Base-by-base conservation (phyloP, 148 eudicot genomes). In the Vaccinium darrowii region DNA sequence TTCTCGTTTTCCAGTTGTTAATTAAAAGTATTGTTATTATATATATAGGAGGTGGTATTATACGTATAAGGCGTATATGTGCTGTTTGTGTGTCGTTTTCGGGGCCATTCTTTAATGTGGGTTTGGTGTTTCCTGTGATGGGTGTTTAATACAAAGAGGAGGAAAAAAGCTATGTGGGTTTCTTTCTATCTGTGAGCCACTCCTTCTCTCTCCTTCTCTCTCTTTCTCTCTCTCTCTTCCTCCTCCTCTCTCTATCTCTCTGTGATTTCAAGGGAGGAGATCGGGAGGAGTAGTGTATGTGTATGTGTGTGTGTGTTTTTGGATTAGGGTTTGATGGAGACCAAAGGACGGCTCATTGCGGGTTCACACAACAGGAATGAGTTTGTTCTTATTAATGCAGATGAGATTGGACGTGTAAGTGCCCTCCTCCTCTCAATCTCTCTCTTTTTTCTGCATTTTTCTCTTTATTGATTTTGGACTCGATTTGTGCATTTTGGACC, bases 291-390 rank as follows among this genome's bases (percentile, higher is more conserved):
- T 65, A 65, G 71, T 65, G 14, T 83, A 33, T 76, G 39, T 79
- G 63, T 81, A 81, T 52, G 79, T 56, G 3, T 33, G 36, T 33
- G 36, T 33, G 36, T 84, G 53, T 85, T 65, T 2, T 65, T 58
- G 36, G 12, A 67, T 30, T n/a, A 33, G 47, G 52, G 60, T 78
- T 7, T 16, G 51, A 93, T 93, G 94, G 95, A 93, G 76, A 91
- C 93, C 76, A 89, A 88, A 67, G 95, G 94, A 18, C 87, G 95
- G 76, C 92, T 91, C 74, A 85, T 93, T 84, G 95, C 95, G 43
- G 95, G 95, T 86, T 93, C 95, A 81, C 95, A 93, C 79, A 93
- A 93, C 69, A 87, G 95, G 85, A 93, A 93, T 84, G 95, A 93
- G 88, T 91, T 93, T 85, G 92, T 91, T 71, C 87, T 93, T 43